These are phyloP conservation scores for Solanum peruvianum DNA, from an alignment of 257 asterid genomes.

Conservation along the genomic window DNA sequence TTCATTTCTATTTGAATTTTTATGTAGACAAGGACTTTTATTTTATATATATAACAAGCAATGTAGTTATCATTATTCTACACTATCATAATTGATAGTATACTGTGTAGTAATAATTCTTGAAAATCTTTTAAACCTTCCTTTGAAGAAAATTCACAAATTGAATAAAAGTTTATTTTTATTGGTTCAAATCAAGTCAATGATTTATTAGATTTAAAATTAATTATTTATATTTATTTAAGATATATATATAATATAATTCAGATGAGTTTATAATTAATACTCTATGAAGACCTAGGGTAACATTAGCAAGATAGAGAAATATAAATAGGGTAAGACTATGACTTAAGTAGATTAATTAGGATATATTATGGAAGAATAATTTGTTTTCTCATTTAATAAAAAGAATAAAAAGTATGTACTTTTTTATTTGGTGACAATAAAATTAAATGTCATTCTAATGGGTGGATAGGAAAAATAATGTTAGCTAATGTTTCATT, in stretches of 20 bases:
- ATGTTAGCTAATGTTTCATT: background rate
- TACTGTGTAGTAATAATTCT: background rate
- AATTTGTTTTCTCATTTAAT: background rate
- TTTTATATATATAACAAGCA: background rate
- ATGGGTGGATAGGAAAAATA: background rate
- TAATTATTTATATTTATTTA: background rate
- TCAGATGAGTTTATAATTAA: background rate
- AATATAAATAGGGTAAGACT: background rate
- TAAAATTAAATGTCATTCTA: background rate
- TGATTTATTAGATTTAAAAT: background rate
- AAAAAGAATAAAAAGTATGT: background rate
- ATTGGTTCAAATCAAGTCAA: background rate
- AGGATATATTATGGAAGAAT: background rate
- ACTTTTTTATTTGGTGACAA: background rate
- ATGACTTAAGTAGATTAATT: background rate
- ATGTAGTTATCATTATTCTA: background rate
- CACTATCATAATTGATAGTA: background rate
- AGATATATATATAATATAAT: too few relatives aligned
- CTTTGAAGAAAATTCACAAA: background rate
- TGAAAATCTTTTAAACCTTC: background rate
- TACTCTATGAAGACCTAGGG: background rate
- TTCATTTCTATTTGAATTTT: background rate
- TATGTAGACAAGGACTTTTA: background rate
- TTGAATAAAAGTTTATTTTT: background rate
- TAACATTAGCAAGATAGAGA: background rate